These are phyloP conservation scores for Cyclotella cryptica DNA, from an alignment of 108 stramenopile species.

Conservation along the genomic window DNA sequence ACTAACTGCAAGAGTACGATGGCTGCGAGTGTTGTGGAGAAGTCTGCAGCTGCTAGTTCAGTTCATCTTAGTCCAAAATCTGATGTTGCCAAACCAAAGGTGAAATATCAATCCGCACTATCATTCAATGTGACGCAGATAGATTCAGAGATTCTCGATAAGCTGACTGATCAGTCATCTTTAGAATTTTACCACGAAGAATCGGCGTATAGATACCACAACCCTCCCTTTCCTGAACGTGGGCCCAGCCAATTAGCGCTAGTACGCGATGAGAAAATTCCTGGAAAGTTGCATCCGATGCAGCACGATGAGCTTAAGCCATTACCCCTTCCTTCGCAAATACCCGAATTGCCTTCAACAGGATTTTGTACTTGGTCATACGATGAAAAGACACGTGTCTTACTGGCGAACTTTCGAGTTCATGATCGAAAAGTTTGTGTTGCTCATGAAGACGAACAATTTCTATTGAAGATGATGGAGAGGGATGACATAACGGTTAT, in stretches of 20 bases:
- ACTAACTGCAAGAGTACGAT: too few species aligned
- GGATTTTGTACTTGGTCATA: constrained; percentile 67
- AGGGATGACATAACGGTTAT: constrained; percentile 75
- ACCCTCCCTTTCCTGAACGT: constrained; percentile 54
- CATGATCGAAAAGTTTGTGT: not conserved
- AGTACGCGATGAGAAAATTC: constrained; percentile 5
- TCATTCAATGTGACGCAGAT: too few species aligned
- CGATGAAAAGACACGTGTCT: constrained; percentile 57
- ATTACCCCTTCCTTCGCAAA: constrained; percentile 53
- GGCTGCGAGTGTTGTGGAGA: too few species aligned
- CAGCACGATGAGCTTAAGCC: constrained; percentile 36
- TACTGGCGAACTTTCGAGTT: constrained; percentile 58
- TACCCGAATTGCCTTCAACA: constrained; percentile 51
- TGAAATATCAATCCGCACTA: too few species aligned
- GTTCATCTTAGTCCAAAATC: too few species aligned
- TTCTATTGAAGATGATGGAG: constrained; percentile 72
- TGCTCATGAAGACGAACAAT: constrained; percentile 43
- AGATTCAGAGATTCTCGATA: too few species aligned
- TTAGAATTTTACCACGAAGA: constrained; percentile 59
- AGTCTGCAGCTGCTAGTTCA: too few species aligned
- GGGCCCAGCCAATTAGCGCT: constrained; percentile 27
- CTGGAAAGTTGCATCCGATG: constrained; percentile 11
- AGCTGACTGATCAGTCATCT: not conserved
- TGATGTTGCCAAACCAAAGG: too few species aligned
- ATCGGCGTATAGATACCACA: constrained; percentile 64